These are phyloP conservation scores for Podaxis rugospora DNA, from an alignment of 768 basidiomycete species.

Conservation along the genomic window DNA sequence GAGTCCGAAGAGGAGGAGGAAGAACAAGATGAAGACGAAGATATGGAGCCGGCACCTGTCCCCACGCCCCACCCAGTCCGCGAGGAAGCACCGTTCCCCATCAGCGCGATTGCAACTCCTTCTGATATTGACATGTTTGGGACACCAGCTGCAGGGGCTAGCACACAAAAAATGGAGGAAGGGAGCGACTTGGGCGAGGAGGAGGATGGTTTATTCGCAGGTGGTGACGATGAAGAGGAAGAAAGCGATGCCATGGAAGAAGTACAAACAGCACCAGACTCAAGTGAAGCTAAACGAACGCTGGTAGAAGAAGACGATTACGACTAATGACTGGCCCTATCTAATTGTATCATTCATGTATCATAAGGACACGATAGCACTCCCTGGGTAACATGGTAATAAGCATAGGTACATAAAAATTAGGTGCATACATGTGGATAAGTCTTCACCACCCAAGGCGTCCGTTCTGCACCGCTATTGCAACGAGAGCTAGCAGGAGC, in stretches of 20 bases:
- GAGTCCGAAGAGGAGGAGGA: constrained; percentile 62
- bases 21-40: constrained; percentile 56
- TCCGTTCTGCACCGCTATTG: constrained; percentile 31
- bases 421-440: neutral
- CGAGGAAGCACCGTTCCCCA: constrained; percentile 51
- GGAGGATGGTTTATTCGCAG: constrained; percentile 74
- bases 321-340: constrained; percentile 37
- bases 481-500: constrained; percentile 37
- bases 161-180: constrained; percentile 38
- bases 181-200: constrained; percentile 73
- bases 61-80: constrained; percentile 23
- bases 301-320: constrained; percentile 87
- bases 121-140: constrained; percentile 68
- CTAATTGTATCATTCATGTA: constrained; percentile 12
- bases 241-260: constrained; percentile 86
- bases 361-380: constrained; percentile 14
- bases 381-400: constrained; percentile 13
- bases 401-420: constrained; percentile 12
- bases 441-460: constrained; percentile 5
- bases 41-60: constrained; percentile 51
- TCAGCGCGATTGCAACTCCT: constrained; percentile 58
- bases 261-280: constrained; percentile 47
- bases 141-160: constrained; percentile 32
- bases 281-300: constrained; percentile 72
- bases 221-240: constrained; percentile 69